Evolutionary conservation across 1,284 basidiomycete genomes (phyloP).

Genomic region (Ceratobasidium sp.): DNA sequence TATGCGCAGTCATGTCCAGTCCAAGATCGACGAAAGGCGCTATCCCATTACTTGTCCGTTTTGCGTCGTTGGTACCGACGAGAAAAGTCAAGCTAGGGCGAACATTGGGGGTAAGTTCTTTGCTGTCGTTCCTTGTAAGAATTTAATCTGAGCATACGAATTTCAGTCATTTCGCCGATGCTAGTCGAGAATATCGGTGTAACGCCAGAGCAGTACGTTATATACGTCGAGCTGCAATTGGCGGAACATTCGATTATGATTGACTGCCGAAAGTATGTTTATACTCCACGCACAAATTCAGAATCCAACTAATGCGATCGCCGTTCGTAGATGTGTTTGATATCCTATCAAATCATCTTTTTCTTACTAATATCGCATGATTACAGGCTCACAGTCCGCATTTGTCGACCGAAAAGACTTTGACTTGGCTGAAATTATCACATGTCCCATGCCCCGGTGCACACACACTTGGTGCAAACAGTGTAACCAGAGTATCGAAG

Average conservation of each 20-base stretch:
- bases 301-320: slow-evolving; percentile 38
- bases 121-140: background rate
- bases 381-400: slow-evolving; percentile 33
- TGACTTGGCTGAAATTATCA: slow-evolving; percentile 32
- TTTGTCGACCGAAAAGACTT: slow-evolving; percentile 42
- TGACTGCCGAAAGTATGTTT: slow-evolving; percentile 58
- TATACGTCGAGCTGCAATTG: slow-evolving; percentile 63
- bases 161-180: background rate
- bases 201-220: slow-evolving; percentile 55
- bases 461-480: slow-evolving; percentile 40
- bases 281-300: background rate
- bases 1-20: slow-evolving; percentile 54
- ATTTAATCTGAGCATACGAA: background rate
- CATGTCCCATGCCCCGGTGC: slow-evolving; percentile 40
- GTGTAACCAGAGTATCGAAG: slow-evolving; percentile 38
- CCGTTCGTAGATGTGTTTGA: slow-evolving; percentile 22
- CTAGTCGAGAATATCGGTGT: slow-evolving; percentile 59
- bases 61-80: slow-evolving; percentile 49
- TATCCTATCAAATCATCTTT: too few species aligned
- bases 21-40: slow-evolving; percentile 60
- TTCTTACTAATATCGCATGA: too few species aligned
- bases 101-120: slow-evolving; percentile 52
- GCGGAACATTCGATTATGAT: slow-evolving; percentile 61
- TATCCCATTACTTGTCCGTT: slow-evolving; percentile 69
- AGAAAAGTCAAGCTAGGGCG: background rate